Evolutionary conservation across 805 yeast genomes (phyloP), one percentile per base, ranked within the genome.

Genomic region (Candida caryicola): DNA sequence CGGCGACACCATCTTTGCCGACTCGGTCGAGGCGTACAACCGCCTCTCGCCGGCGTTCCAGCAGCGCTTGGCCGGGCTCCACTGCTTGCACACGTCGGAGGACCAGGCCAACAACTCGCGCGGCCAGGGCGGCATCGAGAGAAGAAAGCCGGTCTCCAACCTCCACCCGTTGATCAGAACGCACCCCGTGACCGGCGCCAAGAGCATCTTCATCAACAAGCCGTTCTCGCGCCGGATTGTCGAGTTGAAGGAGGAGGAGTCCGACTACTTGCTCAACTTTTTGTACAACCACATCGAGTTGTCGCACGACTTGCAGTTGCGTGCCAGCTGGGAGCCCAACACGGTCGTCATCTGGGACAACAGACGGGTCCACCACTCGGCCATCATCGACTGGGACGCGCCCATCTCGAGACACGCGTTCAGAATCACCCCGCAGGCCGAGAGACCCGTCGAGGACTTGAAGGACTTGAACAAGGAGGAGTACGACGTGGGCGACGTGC

Each of bases 1-100:
- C 37, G 93, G 93, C 44, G 93, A 85, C 57, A 85, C 87, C n/a
- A 64, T 82, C 33, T 85, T 82, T 54, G 76, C 85, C n/a, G 86
- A 82, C 53, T 70, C 79, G 18, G 68, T 70, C 26, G 88, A 82
- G 56, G 88, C 87, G 8, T 85, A 81, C 59, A 75, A 80, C 41
- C 66, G 90, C 51, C 69, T 85, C 37, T 82, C 90, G 1, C 84
- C 85, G 17, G 73, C 66, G 19, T 74, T 83, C 66, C 72, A 79
- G 55, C 63, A 76, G 51, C 63, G 81, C 46, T 57, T 84, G 31
- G 67, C 70, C 14, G 82, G 82, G 0, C 70, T 85, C 51, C 76
- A 79, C 50, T 90, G 80, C 3, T 65, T 79, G 30, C 90, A 85
- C 64, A 74, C 88, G 9, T 82, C 86, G 1, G 75, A 66, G 36